A percentile compares a stretch with the other conserved stretches of the same genome.
phyloP scores from a whole-genome alignment of 306 rosid genomes.

The Dalbergia cultrata region DNA sequence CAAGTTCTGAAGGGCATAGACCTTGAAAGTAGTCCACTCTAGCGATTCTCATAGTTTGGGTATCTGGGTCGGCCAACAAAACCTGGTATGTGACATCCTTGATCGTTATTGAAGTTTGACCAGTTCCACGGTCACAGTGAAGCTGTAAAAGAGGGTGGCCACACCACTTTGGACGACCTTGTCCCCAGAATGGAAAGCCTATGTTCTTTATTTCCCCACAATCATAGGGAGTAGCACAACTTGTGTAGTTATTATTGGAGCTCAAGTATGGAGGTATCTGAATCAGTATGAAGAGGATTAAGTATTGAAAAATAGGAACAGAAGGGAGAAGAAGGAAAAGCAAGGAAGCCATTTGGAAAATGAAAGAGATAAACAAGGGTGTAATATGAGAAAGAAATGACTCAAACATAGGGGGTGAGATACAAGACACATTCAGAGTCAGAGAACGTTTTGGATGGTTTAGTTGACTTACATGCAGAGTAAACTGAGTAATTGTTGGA shows the following conservation, averaged over 20 bases:
- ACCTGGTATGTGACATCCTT: slow-evolving; percentile 42
- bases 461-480: slow-evolving; percentile 23
- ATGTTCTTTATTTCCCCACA: slow-evolving; percentile 44
- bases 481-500: not conserved
- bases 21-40: slow-evolving; percentile 44
- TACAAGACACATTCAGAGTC: not conserved
- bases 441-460: not conserved
- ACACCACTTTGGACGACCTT: slow-evolving; percentile 45
- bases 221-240: slow-evolving; percentile 28
- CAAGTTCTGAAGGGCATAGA: slow-evolving; percentile 43
- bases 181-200: slow-evolving; percentile 62
- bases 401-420: not conserved
- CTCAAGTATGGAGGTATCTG: slow-evolving; percentile 37
- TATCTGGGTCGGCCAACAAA: not conserved
- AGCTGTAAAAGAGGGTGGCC: slow-evolving; percentile 56
- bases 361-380: not conserved
- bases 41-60: slow-evolving; percentile 47
- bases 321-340: not conserved
- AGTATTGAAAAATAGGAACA: slow-evolving; percentile 7
- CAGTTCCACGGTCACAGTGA: slow-evolving; percentile 44
- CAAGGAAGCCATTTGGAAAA: slow-evolving; percentile 46
- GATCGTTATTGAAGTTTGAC: slow-evolving; percentile 45
- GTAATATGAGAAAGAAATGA: not conserved
- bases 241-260: slow-evolving; percentile 21
- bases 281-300: slow-evolving; percentile 38